These are phyloP conservation scores for Penicillium frequentans DNA, from an alignment of 2,329 filamentous ascomycete genomes.

Conservation along the genomic window DNA sequence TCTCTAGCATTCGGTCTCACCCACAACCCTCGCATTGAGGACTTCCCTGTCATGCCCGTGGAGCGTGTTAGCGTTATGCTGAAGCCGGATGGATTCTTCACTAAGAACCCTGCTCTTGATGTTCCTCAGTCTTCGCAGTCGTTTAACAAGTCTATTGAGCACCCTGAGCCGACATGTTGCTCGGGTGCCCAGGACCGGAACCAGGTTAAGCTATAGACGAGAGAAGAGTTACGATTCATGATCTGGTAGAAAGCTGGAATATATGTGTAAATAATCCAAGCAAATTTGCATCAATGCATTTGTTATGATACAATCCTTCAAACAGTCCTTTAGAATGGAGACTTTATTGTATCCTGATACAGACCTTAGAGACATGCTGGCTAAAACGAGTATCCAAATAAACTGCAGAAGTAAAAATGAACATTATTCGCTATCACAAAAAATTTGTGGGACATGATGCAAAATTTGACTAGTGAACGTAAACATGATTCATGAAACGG, in stretches of 20 bases:
- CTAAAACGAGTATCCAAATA: too few relatives aligned
- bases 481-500: not conserved
- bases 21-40: conserved; percentile 63
- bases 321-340: not conserved
- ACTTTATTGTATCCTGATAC: not conserved
- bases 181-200: conserved; percentile 22
- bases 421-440: not conserved
- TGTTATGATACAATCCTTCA: too few relatives aligned
- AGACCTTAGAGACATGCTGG: conserved; percentile 46
- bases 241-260: not conserved
- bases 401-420: not conserved
- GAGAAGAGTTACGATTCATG: not conserved
- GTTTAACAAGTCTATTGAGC: conserved; percentile 41
- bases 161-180: conserved; percentile 28
- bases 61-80: conserved; percentile 53
- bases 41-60: conserved; percentile 67
- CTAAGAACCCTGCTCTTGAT: conserved; percentile 51
- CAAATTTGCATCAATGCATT: not conserved
- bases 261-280: not conserved
- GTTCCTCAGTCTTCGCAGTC: conserved; percentile 42
- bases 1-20: conserved; percentile 55
- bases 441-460: not conserved
- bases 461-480: not conserved
- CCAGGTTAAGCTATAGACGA: conserved; percentile 27
- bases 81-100: conserved; percentile 53